Percentiles rank a stretch among this genome's conserved stretches.
Evolutionary conservation across 371 early-diverging fungal species (phyloP).

Genomic region (Actinomortierella wolfii): DNA sequence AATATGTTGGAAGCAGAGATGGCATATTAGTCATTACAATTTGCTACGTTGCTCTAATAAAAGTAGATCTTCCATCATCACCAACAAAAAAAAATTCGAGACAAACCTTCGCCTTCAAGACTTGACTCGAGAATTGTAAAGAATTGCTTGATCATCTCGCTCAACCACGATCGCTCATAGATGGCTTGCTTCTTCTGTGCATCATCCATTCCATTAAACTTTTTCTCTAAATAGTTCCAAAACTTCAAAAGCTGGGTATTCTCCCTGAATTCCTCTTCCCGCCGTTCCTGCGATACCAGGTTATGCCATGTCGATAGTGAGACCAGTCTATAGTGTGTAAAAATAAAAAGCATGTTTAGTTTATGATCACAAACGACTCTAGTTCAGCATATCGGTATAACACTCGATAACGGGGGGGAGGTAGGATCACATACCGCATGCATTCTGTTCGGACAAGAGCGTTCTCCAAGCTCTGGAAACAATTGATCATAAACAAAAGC

Average conservation of each 20-base stretch:
- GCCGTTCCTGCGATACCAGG: slow-evolving; percentile 51
- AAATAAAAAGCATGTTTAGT: not conserved
- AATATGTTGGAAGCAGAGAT: not conserved
- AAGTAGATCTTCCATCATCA: slow-evolving; percentile 1
- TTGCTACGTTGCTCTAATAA: no score
- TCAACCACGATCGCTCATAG: slow-evolving; percentile 65
- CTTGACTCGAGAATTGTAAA: slow-evolving; percentile 58
- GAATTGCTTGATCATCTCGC: slow-evolving; percentile 59
- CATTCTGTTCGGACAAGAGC: slow-evolving; percentile 72
- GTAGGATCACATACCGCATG: slow-evolving; percentile 52
- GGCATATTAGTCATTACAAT: not conserved
- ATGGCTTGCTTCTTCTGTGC: slow-evolving; percentile 51
- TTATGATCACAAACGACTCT: not conserved
- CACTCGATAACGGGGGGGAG: not conserved
- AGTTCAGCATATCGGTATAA: not conserved
- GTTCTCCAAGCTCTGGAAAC: slow-evolving; percentile 85
- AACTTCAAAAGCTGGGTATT: slow-evolving; percentile 66
- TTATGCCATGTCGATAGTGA: slow-evolving; percentile 77
- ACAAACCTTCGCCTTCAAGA: slow-evolving; percentile 51
- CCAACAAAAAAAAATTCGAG: slow-evolving; percentile 6
- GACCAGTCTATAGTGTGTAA: slow-evolving; percentile 54
- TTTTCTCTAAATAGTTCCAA: slow-evolving; percentile 66
- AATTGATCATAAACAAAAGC: slow-evolving; percentile 72
- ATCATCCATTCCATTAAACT: slow-evolving; percentile 52
- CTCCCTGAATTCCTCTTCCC: slow-evolving; percentile 61